Evolutionary conservation across 352 stramenopile species (phyloP).

Genomic region (Thraustochytrium sp.): DNA sequence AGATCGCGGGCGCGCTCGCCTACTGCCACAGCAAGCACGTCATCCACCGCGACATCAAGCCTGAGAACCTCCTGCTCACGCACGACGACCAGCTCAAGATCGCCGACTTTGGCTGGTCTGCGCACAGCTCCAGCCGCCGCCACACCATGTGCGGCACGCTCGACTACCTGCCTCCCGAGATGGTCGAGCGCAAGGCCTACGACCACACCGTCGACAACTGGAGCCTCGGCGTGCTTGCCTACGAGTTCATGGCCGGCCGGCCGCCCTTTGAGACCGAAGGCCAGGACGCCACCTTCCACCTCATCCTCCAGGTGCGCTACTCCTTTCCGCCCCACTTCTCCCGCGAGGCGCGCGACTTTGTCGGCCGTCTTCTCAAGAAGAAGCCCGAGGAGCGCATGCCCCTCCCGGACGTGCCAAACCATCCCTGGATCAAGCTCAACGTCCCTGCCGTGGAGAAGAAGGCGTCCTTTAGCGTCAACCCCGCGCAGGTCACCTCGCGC

Average conservation of each 20-base stretch:
- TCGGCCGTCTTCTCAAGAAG: slow-evolving; percentile 55
- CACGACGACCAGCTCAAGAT: slow-evolving; percentile 93
- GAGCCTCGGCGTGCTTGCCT: slow-evolving; percentile 96
- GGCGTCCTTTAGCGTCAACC: not conserved
- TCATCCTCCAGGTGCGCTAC: not conserved
- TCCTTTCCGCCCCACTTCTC: slow-evolving; percentile 12
- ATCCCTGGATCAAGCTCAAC: slow-evolving; percentile 66
- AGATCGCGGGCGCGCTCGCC: slow-evolving; percentile 83
- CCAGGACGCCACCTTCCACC: not conserved
- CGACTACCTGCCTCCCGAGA: slow-evolving; percentile 99
- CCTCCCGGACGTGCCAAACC: slow-evolving; percentile 64
- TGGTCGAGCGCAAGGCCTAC: slow-evolving; percentile 96
- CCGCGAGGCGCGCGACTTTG: not conserved
- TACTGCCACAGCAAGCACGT: slow-evolving; percentile 99
- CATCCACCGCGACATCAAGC: slow-evolving; percentile 99
- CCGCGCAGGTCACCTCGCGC: not conserved
- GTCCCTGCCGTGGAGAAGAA: not conserved
- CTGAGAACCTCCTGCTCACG: slow-evolving; percentile 95
- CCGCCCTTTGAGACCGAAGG: slow-evolving; percentile 88
- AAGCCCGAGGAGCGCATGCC: slow-evolving; percentile 66
- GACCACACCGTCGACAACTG: slow-evolving; percentile 96
- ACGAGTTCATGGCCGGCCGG: slow-evolving; percentile 93
- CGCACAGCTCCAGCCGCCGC: slow-evolving; percentile 68
- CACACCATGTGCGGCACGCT: slow-evolving; percentile 95
- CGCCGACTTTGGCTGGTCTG: slow-evolving; percentile 98